These are phyloP conservation scores for Lathyrus oleraceus DNA, from an alignment of 306 rosid genomes.

Conservation along the genomic window DNA sequence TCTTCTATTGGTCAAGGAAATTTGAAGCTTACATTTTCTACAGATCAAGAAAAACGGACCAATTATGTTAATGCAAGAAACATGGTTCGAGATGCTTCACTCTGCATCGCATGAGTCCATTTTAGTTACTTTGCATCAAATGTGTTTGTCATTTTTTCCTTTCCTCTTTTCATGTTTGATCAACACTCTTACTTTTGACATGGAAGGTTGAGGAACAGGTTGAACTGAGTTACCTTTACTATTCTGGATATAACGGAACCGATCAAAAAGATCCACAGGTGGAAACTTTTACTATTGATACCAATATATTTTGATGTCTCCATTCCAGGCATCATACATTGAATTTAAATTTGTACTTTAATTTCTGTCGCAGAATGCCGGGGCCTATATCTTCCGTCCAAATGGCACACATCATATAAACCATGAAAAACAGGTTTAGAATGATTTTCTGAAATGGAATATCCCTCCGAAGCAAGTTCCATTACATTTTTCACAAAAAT, in stretches of 20 bases:
- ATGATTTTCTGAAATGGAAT: constrained; percentile 25
- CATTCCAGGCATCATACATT: neutral
- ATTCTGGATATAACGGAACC: constrained; percentile 54
- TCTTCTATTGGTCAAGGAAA: constrained; percentile 69
- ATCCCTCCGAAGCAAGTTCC: neutral
- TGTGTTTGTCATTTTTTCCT: constrained; percentile 21
- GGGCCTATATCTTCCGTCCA: constrained; percentile 64
- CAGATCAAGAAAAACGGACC: constrained; percentile 48
- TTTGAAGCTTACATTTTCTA: constrained; percentile 63
- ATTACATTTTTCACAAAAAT: constrained; percentile 5
- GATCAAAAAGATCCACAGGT: constrained; percentile 50
- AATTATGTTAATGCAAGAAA: constrained; percentile 57
- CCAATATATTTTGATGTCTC: constrained; percentile 27
- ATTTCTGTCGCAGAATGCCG: constrained; percentile 50
- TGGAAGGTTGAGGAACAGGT: constrained; percentile 53
- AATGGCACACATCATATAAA: constrained; percentile 48
- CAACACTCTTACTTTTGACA: constrained; percentile 38
- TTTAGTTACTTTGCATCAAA: constrained; percentile 8
- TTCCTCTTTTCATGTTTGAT: constrained; percentile 22
- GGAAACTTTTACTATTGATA: constrained; percentile 11
- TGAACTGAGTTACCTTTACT: constrained; percentile 51
- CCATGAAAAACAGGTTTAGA: constrained; percentile 45
- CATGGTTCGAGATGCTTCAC: constrained; percentile 46
- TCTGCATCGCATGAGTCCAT: constrained; percentile 26
- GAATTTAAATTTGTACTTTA: constrained; percentile 22